Base-by-base conservation (phyloP, 495 filamentous ascomycete species). In the Evernia prunastri region DNA sequence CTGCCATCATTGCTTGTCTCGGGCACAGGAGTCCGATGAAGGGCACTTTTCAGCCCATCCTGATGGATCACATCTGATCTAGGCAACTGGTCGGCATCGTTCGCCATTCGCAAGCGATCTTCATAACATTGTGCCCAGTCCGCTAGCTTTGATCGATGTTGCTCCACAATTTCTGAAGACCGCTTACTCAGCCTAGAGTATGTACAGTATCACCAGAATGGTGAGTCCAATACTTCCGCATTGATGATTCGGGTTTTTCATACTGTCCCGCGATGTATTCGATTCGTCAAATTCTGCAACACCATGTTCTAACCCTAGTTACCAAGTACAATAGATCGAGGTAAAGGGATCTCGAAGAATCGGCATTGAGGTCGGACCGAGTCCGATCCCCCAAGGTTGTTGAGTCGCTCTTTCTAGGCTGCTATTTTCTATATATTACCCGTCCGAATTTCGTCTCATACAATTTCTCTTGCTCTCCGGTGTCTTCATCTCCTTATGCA, bases 1-100 rank as follows among this genome's bases (percentile, higher is more conserved):
- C 79, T 70, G 27, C 73, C 78, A 43, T 43, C 40, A 63, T 70
- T 59, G 42, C 12, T 37, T 49, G 58, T 39, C 29, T 27, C 53
- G 20, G 39, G 27, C 18, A 42, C 13, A 33, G 27, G n/a, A 45
- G 7, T 36, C 36, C 61, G 58, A 64, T 68, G 56, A 53, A 42
- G 35, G 42, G 18, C 20, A 4, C 43, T 36, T 36, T 17, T 53
- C 23, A 15, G 62, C 35, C 62, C 56, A 53, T 64, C 33, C 56
- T 59, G 42, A 36, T 58, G 53, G 18, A 64, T 25, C 31, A 35
- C 54, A 37, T 58, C 62, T 64, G 56, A 29, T 58, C 12, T 47
- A 37, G 39, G 42, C 40, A 40, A 23, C n/a, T 29, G 54, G 64
- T 56, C 56, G 60, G 42, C 47, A 66, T 66, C 49, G 29, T 63